These are phyloP conservation scores for Marchantia polymorpha DNA, from an alignment of 225 moss, liverwort and hornwort genomes.

Conservation along the genomic window DNA sequence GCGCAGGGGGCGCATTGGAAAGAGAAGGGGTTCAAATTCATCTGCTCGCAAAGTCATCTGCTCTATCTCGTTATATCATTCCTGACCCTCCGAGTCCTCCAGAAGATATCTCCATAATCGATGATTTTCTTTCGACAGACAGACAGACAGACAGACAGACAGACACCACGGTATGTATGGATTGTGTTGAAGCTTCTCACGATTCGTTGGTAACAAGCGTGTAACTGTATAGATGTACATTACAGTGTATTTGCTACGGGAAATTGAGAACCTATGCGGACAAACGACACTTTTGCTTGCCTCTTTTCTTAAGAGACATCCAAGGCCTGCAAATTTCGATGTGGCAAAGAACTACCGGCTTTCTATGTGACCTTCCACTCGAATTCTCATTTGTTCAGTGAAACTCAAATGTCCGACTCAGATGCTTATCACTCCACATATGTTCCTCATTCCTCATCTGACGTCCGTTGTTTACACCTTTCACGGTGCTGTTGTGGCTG, in stretches of 20 bases:
- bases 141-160: neutral
- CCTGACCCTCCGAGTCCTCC: neutral
- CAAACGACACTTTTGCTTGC: neutral
- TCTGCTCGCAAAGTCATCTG: neutral
- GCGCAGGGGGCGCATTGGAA: conserved; percentile 41
- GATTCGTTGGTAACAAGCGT: neutral
- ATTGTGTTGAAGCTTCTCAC: neutral
- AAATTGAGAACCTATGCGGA: neutral
- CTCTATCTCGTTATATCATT: conserved; percentile 1
- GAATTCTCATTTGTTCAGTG: neutral
- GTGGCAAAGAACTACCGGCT: neutral
- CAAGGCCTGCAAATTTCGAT: neutral
- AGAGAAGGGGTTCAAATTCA: conserved; percentile 24
- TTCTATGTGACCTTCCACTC: neutral
- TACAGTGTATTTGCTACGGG: neutral
- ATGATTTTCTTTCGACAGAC: neutral
- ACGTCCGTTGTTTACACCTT: no score
- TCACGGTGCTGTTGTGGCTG: no score
- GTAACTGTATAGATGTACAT: neutral
- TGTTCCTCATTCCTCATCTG: no score
- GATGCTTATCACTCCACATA: no score
- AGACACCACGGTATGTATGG: neutral
- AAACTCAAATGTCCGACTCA: no score
- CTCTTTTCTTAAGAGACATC: neutral
- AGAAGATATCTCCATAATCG: neutral